phyloP scores from a whole-genome alignment of 371 early-diverging fungal genomes.

The Rhizopus microsporus region DNA sequence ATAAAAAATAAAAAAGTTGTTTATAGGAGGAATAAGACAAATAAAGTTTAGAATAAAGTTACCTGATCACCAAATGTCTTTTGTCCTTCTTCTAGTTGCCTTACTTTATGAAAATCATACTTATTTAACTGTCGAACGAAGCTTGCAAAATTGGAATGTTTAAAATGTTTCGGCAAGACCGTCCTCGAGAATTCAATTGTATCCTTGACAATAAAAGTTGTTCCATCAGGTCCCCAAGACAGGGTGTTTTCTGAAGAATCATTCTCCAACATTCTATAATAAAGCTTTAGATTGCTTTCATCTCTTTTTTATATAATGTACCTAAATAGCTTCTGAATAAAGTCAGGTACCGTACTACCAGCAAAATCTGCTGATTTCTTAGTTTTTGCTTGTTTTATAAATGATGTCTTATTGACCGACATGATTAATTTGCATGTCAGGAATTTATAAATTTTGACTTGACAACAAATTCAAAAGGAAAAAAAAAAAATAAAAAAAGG shows the following conservation, averaged over 20 bases:
- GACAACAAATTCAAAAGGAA: constrained; percentile 2
- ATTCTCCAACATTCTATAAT: constrained; percentile 67
- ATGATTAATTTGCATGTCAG: constrained; percentile 17
- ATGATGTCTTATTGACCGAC: constrained; percentile 13
- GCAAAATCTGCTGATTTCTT: constrained; percentile 12
- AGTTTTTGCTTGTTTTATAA: constrained; percentile 12
- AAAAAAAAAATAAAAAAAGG: constrained; percentile 1
- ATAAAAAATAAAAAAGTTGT: neutral
- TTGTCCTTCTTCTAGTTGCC: constrained; percentile 56
- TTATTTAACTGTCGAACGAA: constrained; percentile 97
- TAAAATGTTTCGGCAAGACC: constrained; percentile 85
- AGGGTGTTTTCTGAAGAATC: constrained; percentile 59
- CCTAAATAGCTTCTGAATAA: constrained; percentile 51
- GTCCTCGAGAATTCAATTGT: constrained; percentile 71
- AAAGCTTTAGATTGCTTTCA: neutral
- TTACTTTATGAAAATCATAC: constrained; percentile 93
- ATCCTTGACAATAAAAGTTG: constrained; percentile 83
- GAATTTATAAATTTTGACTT: neutral
- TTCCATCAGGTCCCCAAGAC: constrained; percentile 79
- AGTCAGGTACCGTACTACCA: constrained; percentile 40
- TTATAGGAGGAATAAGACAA: neutral
- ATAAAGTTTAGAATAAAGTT: constrained; percentile 3
- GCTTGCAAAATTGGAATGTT: constrained; percentile 91
- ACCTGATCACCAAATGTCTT: constrained; percentile 68
- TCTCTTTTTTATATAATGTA: constrained; percentile 13